These are phyloP conservation scores for Nakaseomyces delphensis DNA, from an alignment of 1,139 yeast genomes.

Conservation along the genomic window DNA sequence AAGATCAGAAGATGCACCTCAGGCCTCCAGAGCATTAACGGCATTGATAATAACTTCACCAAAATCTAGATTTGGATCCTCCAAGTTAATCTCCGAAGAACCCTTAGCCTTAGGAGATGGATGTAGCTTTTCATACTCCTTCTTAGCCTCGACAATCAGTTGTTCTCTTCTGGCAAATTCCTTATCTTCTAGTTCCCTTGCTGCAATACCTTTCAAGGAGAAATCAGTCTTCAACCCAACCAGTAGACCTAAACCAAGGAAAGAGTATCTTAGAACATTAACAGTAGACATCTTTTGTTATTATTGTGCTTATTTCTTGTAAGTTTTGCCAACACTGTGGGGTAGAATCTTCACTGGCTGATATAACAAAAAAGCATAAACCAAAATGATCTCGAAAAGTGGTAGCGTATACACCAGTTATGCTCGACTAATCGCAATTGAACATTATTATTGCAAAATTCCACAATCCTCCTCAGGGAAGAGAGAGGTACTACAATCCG, in stretches of 20 bases:
- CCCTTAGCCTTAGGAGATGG: constrained; percentile 20
- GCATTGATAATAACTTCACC: constrained; percentile 46
- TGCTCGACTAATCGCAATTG: too few species aligned
- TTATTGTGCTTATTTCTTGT: too few species aligned
- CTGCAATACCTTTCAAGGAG: constrained; percentile 53
- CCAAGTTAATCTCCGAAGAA: constrained; percentile 53
- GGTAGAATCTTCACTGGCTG: too few species aligned
- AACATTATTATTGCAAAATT: background rate
- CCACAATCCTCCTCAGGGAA: background rate
- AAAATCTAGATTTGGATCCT: constrained; percentile 84
- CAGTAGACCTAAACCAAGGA: constrained; percentile 79
- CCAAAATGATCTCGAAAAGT: too few species aligned
- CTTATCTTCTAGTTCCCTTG: constrained; percentile 46
- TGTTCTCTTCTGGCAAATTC: constrained; percentile 62
- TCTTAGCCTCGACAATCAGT: constrained; percentile 80
- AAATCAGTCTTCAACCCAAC: constrained; percentile 87
- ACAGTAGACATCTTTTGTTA: constrained; percentile 38
- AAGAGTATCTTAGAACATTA: constrained; percentile 80
- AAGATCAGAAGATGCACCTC: background rate
- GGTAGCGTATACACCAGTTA: too few species aligned
- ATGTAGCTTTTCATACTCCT: constrained; percentile 68
- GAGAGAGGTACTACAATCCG: too few species aligned
- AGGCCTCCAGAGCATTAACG: constrained; percentile 29
- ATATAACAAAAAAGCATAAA: too few species aligned
- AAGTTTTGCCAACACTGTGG: too few species aligned